Evolutionary conservation across 352 stramenopile species (phyloP).

Genomic region (Pythium sukuiense): DNA sequence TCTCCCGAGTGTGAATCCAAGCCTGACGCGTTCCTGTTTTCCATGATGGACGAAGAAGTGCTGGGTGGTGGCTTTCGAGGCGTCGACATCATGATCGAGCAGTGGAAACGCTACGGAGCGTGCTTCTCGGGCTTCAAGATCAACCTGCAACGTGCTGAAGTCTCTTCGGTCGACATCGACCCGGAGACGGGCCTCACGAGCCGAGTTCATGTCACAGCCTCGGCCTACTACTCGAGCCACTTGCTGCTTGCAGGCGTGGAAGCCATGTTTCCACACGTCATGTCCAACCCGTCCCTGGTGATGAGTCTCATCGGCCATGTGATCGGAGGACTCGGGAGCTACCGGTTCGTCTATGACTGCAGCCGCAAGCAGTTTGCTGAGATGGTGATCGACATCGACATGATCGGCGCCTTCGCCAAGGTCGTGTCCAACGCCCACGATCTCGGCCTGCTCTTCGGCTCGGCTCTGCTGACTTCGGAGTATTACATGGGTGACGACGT

Average conservation of each 20-base stretch:
- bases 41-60: constrained; percentile 21
- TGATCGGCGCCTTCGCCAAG: constrained; percentile 17
- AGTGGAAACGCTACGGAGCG: constrained; percentile 24
- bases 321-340: constrained; percentile 16
- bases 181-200: constrained; percentile 4
- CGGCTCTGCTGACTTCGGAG: constrained; percentile 10
- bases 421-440: constrained; percentile 10
- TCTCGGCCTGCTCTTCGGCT: constrained; percentile 18
- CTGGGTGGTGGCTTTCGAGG: constrained; percentile 15
- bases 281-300: constrained; percentile 11
- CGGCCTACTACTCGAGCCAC: constrained; percentile 19
- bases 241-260: constrained; percentile 18
- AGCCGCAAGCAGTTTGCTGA: constrained; percentile 7
- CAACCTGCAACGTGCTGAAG: constrained; percentile 13
- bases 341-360: constrained; percentile 26
- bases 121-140: constrained; percentile 19
- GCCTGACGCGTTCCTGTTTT: constrained; percentile 12
- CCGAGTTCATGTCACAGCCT: constrained; percentile 13
- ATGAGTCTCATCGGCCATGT: constrained; percentile 18
- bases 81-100: constrained; percentile 24
- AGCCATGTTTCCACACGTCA: constrained; percentile 23
- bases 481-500: constrained; percentile 25
- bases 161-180: constrained; percentile 16
- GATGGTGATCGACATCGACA: constrained; percentile 17
- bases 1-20: background rate